phyloP scores from a whole-genome alignment of 2,329 filamentous ascomycete species.

The Cercospora berteroae region DNA sequence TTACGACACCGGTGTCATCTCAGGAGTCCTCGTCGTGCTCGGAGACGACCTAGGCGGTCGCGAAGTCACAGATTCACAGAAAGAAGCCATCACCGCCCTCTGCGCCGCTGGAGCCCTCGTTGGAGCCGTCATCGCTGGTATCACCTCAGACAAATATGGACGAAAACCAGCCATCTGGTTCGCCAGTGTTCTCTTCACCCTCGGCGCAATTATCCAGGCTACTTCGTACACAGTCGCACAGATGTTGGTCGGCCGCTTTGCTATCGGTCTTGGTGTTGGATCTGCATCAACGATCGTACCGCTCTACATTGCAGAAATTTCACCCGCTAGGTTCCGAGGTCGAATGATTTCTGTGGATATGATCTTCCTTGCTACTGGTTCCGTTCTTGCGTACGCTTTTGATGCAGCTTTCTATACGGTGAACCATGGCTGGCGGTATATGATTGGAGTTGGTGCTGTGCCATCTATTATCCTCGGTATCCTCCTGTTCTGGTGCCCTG shows the following conservation, averaged over 20 bases:
- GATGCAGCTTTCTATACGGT: slow-evolving; percentile 40
- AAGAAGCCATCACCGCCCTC: slow-evolving; percentile 22
- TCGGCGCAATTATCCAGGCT: not conserved
- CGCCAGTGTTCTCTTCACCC: not conserved
- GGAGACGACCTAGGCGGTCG: slow-evolving; percentile 36
- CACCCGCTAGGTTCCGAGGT: slow-evolving; percentile 48
- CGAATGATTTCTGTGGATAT: slow-evolving; percentile 43
- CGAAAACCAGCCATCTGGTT: not conserved
- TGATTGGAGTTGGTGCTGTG: slow-evolving; percentile 39
- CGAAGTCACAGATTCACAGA: slow-evolving; percentile 36
- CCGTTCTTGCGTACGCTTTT: slow-evolving; percentile 38
- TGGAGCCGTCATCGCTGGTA: not conserved
- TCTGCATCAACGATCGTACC: slow-evolving; percentile 44
- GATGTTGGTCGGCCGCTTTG: slow-evolving; percentile 2
- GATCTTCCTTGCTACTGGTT: slow-evolving; percentile 35
- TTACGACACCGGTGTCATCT: slow-evolving; percentile 43
- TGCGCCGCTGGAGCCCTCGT: not conserved
- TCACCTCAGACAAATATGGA: not conserved
- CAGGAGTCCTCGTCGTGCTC: slow-evolving; percentile 41
- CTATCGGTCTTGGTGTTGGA: slow-evolving; percentile 49
- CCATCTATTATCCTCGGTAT: slow-evolving; percentile 39
- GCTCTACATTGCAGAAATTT: slow-evolving; percentile 51
- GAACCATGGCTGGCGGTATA: slow-evolving; percentile 34
- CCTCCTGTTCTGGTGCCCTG: slow-evolving; percentile 40
- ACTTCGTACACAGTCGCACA: slow-evolving; percentile 32